Evolutionary conservation across 179 eudicot species (phyloP).

Genomic region (Heliamphora pulchella): DNA sequence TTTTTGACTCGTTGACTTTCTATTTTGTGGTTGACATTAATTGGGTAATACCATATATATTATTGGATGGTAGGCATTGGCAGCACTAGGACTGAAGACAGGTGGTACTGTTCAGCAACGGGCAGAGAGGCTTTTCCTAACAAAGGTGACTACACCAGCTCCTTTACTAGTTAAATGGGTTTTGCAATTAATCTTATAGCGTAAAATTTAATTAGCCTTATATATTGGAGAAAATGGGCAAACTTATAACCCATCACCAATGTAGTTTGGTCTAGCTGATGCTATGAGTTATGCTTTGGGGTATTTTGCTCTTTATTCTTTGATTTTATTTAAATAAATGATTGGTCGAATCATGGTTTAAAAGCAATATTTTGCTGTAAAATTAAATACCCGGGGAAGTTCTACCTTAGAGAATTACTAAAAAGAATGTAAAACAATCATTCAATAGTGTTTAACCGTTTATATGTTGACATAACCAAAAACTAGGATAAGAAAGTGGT

Average conservation of each 20-base stretch:
- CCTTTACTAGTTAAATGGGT: neutral
- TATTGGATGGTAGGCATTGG: conserved; percentile 56
- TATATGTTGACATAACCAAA: neutral
- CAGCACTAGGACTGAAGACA: conserved; percentile 78
- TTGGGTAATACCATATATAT: neutral
- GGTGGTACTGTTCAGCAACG: conserved; percentile 97
- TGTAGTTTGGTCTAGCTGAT: neutral
- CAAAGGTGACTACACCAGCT: conserved; percentile 50
- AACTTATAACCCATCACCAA: neutral
- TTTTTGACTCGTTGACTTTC: neutral
- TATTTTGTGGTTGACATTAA: neutral
- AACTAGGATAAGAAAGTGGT: conserved; percentile 1
- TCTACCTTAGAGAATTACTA: neutral
- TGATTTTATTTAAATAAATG: neutral
- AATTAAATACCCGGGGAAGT: neutral
- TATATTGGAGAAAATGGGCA: neutral
- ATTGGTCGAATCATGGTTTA: neutral
- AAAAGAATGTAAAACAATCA: neutral
- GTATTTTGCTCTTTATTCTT: conserved; percentile 6
- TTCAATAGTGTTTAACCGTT: no score
- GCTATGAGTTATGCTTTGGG: neutral
- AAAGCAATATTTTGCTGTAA: neutral
- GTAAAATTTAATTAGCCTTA: neutral
- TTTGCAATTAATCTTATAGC: neutral
- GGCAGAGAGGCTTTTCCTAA: conserved; percentile 96